These are phyloP conservation scores for Hirschfeldia incana DNA, from an alignment of 345 rosid species.

Conservation along the genomic window DNA sequence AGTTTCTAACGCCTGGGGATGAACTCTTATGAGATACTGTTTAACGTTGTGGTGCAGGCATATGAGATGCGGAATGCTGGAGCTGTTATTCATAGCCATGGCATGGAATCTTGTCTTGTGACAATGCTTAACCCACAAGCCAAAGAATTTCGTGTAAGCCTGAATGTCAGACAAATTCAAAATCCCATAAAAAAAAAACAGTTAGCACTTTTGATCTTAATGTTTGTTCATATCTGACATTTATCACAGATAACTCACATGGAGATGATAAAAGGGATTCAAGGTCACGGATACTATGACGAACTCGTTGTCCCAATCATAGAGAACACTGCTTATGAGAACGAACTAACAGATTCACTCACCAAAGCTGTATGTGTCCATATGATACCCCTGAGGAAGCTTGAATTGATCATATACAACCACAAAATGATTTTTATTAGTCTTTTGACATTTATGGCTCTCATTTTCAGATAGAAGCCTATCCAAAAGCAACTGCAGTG, in stretches of 20 bases:
- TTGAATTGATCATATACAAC: slow-evolving; percentile 8
- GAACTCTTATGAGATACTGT: slow-evolving; percentile 2
- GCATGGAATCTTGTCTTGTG: slow-evolving; percentile 92
- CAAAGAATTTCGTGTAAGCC: slow-evolving; percentile 82
- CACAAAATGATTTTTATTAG: background rate
- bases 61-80: slow-evolving; percentile 91
- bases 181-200: background rate
- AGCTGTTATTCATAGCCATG: slow-evolving; percentile 98
- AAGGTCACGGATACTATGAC: slow-evolving; percentile 95
- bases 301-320: slow-evolving; percentile 87
- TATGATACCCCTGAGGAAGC: background rate
- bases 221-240: slow-evolving; percentile 6
- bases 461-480: slow-evolving; percentile 68
- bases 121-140: slow-evolving; percentile 87
- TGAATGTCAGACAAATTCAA: slow-evolving; percentile 10
- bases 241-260: slow-evolving; percentile 79
- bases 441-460: background rate
- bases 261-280: slow-evolving; percentile 99
- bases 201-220: slow-evolving; percentile 2
- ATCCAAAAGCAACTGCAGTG: slow-evolving; percentile 93
- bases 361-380: slow-evolving; percentile 74
- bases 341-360: slow-evolving; percentile 88
- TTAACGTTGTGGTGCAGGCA: slow-evolving; percentile 52
- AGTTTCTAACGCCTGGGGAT: background rate
- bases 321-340: slow-evolving; percentile 91